These are phyloP conservation scores for Helicocarpus griseus DNA, from an alignment of 2,329 filamentous ascomycete genomes.

Conservation along the genomic window DNA sequence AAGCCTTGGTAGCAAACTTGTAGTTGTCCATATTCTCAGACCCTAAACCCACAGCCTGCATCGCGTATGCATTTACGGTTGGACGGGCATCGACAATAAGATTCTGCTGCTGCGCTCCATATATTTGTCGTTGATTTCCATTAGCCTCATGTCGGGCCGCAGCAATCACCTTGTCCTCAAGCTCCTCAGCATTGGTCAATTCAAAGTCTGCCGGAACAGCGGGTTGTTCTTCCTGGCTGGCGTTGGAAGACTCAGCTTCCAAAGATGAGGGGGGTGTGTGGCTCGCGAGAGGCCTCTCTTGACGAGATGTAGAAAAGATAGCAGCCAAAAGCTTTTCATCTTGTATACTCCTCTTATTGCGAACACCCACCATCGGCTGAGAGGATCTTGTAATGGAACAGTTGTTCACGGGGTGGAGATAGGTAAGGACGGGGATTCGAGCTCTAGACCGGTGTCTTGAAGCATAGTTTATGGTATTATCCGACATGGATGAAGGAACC, in stretches of 20 bases:
- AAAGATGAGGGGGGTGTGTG: constrained; percentile 28
- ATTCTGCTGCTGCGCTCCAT: constrained; percentile 87
- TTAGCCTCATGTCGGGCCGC: constrained; percentile 48
- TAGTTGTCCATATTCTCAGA: constrained; percentile 99
- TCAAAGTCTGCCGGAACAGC: constrained; percentile 37
- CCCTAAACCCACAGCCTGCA: constrained; percentile 85
- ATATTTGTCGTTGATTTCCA: constrained; percentile 57
- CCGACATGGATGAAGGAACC: constrained; percentile 84
- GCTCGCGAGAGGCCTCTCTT: constrained; percentile 32
- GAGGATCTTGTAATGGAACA: constrained; percentile 94
- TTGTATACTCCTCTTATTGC: constrained; percentile 82
- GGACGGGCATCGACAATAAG: constrained; percentile 93
- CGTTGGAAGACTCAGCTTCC: constrained; percentile 34
- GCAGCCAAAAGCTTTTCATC: constrained; percentile 89
- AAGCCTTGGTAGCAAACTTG: constrained; percentile 80
- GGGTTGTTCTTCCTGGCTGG: constrained; percentile 46
- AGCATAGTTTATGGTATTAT: constrained; percentile 92
- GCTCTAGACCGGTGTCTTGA: constrained; percentile 78
- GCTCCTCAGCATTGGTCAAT: constrained; percentile 52
- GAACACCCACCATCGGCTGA: constrained; percentile 79
- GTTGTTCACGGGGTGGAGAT: constrained; percentile 93
- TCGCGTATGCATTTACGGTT: constrained; percentile 86
- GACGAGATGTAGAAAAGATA: constrained; percentile 70
- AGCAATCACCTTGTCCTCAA: constrained; percentile 59
- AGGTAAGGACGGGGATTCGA: constrained; percentile 81